Conservation (phyloP, 495 filamentous ascomycete species). For the Penicillium steckii region DNA sequence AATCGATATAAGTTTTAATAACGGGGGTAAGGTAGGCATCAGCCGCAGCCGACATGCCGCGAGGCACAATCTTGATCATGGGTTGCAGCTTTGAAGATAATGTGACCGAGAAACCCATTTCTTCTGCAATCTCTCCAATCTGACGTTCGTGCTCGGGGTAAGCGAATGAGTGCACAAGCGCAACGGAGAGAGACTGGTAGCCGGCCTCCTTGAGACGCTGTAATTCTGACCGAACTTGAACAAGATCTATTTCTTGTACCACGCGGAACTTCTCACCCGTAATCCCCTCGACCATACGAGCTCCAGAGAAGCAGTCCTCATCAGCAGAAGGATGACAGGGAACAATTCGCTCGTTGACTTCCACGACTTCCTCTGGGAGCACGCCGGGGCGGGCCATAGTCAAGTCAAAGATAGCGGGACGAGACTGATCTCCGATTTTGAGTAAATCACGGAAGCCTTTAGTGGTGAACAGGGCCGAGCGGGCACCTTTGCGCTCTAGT, state of each 20-base stretch:
- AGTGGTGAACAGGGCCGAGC: constrained; percentile 86
- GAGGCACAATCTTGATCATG: constrained; percentile 75
- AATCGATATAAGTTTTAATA: constrained; percentile 92
- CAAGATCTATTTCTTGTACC: constrained; percentile 39
- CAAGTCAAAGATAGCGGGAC: constrained; percentile 82
- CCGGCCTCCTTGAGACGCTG: constrained; percentile 43
- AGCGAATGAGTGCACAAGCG: constrained; percentile 53
- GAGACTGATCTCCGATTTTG: constrained; percentile 80
- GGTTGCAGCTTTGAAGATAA: constrained; percentile 67
- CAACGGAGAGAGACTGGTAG: constrained; percentile 52
- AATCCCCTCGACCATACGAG: constrained; percentile 43
- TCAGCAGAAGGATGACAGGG: constrained; percentile 51
- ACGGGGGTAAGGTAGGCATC: constrained; percentile 96
- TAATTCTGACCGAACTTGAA: constrained; percentile 40
- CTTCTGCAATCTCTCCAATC: constrained; percentile 48
- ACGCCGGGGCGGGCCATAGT: constrained; percentile 78
- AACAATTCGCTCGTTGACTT: constrained; percentile 74
- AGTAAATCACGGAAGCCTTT: constrained; percentile 92
- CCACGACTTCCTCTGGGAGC: constrained; percentile 71
- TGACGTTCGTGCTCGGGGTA: constrained; percentile 53
- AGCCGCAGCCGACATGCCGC: constrained; percentile 89
- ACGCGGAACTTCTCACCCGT: constrained; percentile 54
- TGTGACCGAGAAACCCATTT: constrained; percentile 58
- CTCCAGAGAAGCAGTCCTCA: constrained; percentile 55
- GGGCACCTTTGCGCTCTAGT: constrained; percentile 90